Percentiles rank a stretch among this genome's conserved stretches.
Conservation (phyloP, 2,329 filamentous ascomycete species). For the Xylariales sp. region DNA sequence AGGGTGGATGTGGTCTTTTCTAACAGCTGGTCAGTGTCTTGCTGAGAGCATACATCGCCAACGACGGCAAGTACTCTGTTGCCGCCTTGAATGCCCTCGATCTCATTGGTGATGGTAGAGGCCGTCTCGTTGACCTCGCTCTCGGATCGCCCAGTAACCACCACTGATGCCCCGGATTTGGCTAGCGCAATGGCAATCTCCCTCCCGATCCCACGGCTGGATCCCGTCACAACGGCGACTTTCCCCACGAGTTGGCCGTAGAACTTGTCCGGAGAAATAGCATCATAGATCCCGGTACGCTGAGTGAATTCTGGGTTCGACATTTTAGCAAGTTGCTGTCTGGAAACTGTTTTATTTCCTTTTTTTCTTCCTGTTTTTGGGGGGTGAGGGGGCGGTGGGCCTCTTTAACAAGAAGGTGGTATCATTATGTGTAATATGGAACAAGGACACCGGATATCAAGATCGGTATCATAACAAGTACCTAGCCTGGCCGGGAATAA, state of each 20-base stretch:
- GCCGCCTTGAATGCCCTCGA: neutral
- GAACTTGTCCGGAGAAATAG: neutral
- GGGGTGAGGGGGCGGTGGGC: no score
- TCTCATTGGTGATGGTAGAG: neutral
- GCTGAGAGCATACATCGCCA: neutral
- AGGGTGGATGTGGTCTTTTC: neutral
- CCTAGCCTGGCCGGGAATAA: no score
- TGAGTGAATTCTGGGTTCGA: neutral
- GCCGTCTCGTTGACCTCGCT: neutral
- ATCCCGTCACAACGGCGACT: slow-evolving; percentile 4
- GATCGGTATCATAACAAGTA: no score
- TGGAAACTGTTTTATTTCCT: neutral
- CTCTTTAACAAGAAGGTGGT: no score
- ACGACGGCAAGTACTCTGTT: neutral
- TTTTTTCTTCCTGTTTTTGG: no score
- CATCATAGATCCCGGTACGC: slow-evolving; percentile 3
- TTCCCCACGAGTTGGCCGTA: neutral
- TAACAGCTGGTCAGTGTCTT: neutral
- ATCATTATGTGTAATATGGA: no score
- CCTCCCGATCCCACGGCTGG: neutral
- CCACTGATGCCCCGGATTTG: neutral
- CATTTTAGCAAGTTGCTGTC: neutral
- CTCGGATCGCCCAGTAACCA: slow-evolving; percentile 1
- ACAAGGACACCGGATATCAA: no score
- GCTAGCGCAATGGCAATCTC: slow-evolving; percentile 3